Percentiles rank a stretch among this genome's conserved stretches.
Conservation (phyloP, 106 monocot species). For the Chionographis japonica region DNA sequence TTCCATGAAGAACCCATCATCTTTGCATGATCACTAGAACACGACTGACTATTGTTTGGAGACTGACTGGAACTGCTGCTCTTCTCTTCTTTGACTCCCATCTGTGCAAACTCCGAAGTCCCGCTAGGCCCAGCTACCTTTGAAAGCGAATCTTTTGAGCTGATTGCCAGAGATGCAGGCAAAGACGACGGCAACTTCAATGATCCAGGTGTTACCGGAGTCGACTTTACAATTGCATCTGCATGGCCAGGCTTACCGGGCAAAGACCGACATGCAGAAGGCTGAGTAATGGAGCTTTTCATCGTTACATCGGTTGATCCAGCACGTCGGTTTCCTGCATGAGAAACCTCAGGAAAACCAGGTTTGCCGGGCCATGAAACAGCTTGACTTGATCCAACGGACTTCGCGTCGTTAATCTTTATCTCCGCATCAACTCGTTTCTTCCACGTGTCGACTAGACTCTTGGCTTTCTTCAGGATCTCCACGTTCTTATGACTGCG, state of each 20-base stretch:
- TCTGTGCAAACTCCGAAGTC: slow-evolving; percentile 13
- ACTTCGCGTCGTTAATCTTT: slow-evolving; percentile 59
- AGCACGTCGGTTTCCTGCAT: slow-evolving; percentile 29
- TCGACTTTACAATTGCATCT: slow-evolving; percentile 39
- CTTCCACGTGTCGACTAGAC: slow-evolving; percentile 91
- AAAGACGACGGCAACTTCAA: slow-evolving; percentile 27
- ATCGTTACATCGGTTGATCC: slow-evolving; percentile 28
- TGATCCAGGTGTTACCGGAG: slow-evolving; percentile 23
- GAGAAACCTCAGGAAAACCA: slow-evolving; percentile 56
- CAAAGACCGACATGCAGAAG: slow-evolving; percentile 36
- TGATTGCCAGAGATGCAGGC: slow-evolving; percentile 18
- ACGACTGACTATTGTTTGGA: slow-evolving; percentile 58
- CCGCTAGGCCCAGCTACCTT: slow-evolving; percentile 18
- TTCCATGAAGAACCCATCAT: slow-evolving; percentile 31
- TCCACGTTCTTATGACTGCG: slow-evolving; percentile 77
- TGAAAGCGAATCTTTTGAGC: slow-evolving; percentile 37
- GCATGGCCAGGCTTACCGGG: slow-evolving; percentile 35
- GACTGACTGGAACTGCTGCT: slow-evolving; percentile 62
- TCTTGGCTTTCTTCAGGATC: slow-evolving; percentile 86
- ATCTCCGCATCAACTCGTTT: slow-evolving; percentile 89
- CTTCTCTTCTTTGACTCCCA: slow-evolving; percentile 50
- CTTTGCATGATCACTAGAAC: slow-evolving; percentile 53
- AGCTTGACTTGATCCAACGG: slow-evolving; percentile 32
- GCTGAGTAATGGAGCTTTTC: slow-evolving; percentile 23
- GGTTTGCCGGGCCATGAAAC: slow-evolving; percentile 47